Percentiles rank a stretch among this genome's conserved stretches.
Conservation (phyloP, 306 rosid species). For the Vigna trinervia region DNA sequence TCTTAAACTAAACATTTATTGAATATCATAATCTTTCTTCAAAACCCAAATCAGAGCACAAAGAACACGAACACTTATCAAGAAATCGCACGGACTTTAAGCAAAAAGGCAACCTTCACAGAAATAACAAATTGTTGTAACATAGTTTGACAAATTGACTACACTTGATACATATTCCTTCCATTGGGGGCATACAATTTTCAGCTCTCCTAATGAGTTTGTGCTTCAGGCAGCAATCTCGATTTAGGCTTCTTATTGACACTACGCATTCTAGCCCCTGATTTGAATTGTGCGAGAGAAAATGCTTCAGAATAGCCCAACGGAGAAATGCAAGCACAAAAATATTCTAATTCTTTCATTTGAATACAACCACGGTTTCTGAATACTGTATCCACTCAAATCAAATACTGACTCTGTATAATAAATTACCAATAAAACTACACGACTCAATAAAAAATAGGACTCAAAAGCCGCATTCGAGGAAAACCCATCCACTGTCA, state of each 20-base stretch:
- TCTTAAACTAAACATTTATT: not conserved
- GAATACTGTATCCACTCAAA: constrained; percentile 63
- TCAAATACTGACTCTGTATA: constrained; percentile 57
- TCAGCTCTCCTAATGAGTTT: not conserved
- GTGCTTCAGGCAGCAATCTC: constrained; percentile 1
- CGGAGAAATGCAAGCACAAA: constrained; percentile 38
- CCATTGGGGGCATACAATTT: not conserved
- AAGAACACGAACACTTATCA: no score
- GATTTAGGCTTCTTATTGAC: not conserved
- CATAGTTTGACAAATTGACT: not conserved
- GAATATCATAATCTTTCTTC: not conserved
- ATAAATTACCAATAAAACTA: constrained; percentile 50
- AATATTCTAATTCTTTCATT: constrained; percentile 42
- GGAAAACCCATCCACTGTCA: constrained; percentile 49
- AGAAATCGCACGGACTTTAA: not conserved
- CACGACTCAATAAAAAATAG: constrained; percentile 55
- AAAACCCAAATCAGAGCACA: not conserved
- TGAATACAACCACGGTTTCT: constrained; percentile 48
- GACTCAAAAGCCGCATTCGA: constrained; percentile 55
- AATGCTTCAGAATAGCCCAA: not conserved
- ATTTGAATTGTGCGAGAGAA: not conserved
- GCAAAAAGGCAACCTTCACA: not conserved
- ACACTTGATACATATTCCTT: not conserved
- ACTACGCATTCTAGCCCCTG: not conserved
- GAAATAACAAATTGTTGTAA: not conserved